phyloP scores from a whole-genome alignment of 768 basidiomycete genomes.

The Rhizopogon salebrosus region DNA sequence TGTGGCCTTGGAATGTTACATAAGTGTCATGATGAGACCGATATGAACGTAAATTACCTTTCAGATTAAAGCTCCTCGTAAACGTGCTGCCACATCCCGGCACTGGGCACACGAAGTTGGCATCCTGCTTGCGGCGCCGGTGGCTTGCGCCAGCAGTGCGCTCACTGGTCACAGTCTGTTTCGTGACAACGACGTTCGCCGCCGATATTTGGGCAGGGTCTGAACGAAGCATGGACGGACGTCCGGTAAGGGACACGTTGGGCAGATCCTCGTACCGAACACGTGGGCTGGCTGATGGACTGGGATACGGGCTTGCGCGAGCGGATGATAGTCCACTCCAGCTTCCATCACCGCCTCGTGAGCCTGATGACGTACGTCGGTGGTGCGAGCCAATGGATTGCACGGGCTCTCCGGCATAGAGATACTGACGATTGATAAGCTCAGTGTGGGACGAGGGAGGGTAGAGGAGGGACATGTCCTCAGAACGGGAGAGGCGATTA shows the following conservation, averaged over 20 bases:
- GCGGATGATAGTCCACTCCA: constrained; percentile 32
- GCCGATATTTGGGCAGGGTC: not conserved
- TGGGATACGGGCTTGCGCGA: constrained; percentile 61
- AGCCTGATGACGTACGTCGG: constrained; percentile 38
- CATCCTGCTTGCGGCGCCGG: constrained; percentile 82
- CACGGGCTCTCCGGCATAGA: constrained; percentile 35
- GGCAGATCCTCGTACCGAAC: constrained; percentile 49
- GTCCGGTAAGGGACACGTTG: constrained; percentile 19
- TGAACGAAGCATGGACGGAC: constrained; percentile 14
- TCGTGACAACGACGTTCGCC: constrained; percentile 34
- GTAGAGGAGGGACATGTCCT: constrained; percentile 43
- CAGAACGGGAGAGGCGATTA: constrained; percentile 53
- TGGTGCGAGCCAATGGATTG: constrained; percentile 36
- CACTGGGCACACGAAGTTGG: constrained; percentile 78
- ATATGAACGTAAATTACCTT: constrained; percentile 45
- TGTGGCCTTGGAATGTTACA: constrained; percentile 54
- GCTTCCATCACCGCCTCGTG: constrained; percentile 23
- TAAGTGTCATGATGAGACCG: constrained; percentile 9
- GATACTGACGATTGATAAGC: constrained; percentile 38
- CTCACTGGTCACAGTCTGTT: constrained; percentile 86
- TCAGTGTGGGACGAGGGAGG: constrained; percentile 37
- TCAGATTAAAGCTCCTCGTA: constrained; percentile 89
- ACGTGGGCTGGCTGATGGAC: constrained; percentile 61
- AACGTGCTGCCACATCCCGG: constrained; percentile 84
- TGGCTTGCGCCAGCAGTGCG: constrained; percentile 86